Base-by-base conservation (phyloP, 2,329 filamentous ascomycete genomes). In the Pyrenophora teres region DNA sequence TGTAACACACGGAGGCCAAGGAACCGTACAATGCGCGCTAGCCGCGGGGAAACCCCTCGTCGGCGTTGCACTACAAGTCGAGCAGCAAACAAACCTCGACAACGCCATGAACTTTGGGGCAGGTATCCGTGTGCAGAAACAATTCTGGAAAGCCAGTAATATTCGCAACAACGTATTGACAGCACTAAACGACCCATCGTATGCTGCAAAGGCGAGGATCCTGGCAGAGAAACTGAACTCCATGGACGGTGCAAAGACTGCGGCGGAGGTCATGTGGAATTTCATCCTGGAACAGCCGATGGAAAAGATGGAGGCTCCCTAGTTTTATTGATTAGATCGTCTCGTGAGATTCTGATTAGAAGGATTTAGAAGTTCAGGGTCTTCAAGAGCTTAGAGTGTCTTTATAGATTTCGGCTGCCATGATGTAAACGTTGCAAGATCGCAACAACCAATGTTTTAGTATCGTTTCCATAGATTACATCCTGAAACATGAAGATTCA, bases 11-110 rank as follows among this genome's bases (percentile, higher is more conserved):
- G 68, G 68, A 39, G 68, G 67, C 4, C 68, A 70, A 43, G 68
- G 68, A 30, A 70, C 68, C 19, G 68, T 70, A 1, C 68, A 70
- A 46, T 69, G 67, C 16, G 64, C 68, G 10, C 41, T 70, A 23
- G 67, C 67, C 3, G 65, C 65, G 4, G 68, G 68, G 16, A 70
- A 65, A 46, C 68, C 68, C 7, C 44, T 70, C 18, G 68, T 70
- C 7, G 68, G 68, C 3, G 68, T 70, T 25, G 68, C 67, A 19
- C 49, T 69, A 36, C 68, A 70, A 44, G 64, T 70, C 25, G 68
- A 70, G 46, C 68, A 70, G 43, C 68, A 70, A 40, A 70, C 68
- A 4, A 70, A 70, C 33, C 38, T 70, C n/a, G 68, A 70, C 45
- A 70, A 70, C 30, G 67, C 65, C 1, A 70, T 70, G 68, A 63